Evolutionary conservation across 2,329 filamentous ascomycete genomes (phyloP), one percentile per base, ranked within the genome.

Genomic region (Fusarium sp.): DNA sequence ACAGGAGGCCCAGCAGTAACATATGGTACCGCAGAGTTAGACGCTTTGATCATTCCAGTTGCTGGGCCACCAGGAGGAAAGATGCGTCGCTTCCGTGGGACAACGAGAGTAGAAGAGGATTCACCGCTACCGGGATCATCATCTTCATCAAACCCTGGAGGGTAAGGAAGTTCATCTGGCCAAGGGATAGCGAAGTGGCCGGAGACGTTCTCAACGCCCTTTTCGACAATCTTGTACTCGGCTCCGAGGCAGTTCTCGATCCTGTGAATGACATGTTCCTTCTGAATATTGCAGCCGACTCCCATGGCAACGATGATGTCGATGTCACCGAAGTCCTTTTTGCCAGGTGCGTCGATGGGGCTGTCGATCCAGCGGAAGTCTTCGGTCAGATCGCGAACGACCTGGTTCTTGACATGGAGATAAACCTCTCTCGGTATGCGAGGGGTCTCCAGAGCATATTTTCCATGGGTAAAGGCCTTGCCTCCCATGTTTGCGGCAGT

Each of bases 241-340:
- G 90, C 88, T 5, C 78, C 78, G 0, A 92, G 76, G 33, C 33
- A 23, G 10, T 27, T 11, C 18, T 20, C 23, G 14, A 40, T 49
- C 9, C 13, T 10, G 3, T 76, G 76, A 11, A 88, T 72, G 2
- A 71, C 67, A 20, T 72, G 49, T 3, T 56, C 39, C 20, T 61
- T 62, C 63, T 33, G 40, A 9, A 27, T 11, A 42, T 18, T 37
- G 1, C 64, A 39, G 6, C 57, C 25, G 18, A 67, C 74, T 17
- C 79, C 77, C 31, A 75, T 74, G 0, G 81, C 79, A 3, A 92
- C 83, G 3, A 93, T 76, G 59, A 94, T 82, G 76, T 96, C 92
- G 36, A 96, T 80, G 67, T 96, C 93, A 20, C 92, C 93, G 72
- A 88, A 85, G 69, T 88, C 86, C 0, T 67, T 40, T 76, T 96